Evolutionary conservation across 2,329 filamentous ascomycete species (phyloP).

Genomic region (Hortaea sp.): DNA sequence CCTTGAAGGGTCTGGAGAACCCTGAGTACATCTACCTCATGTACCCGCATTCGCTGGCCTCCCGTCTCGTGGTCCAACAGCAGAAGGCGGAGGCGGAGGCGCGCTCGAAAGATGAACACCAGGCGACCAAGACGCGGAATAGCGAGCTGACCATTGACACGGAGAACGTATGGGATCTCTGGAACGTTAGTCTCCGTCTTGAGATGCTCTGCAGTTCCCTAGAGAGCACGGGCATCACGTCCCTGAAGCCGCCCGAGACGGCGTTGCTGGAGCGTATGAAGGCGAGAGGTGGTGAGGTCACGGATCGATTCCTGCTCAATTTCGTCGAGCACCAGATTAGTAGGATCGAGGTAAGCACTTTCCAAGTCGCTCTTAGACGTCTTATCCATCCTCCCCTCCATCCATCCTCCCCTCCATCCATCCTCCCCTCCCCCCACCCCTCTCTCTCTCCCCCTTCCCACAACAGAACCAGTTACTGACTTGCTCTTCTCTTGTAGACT

Average conservation of each 20-base stretch:
- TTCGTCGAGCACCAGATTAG: constrained; percentile 93
- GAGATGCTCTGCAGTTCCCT: constrained; percentile 88
- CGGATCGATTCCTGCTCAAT: constrained; percentile 76
- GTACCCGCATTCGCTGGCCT: constrained; percentile 80
- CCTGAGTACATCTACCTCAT: constrained; percentile 92
- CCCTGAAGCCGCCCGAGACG: constrained; percentile 69
- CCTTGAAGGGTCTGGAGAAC: constrained; percentile 94
- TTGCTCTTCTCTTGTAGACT: constrained; percentile 43
- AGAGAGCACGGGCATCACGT: constrained; percentile 56
- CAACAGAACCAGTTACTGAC: not conserved
- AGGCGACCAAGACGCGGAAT: constrained; percentile 44
- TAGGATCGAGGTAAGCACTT: constrained; percentile 71
- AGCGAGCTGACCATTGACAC: constrained; percentile 69
- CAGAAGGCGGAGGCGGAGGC: constrained; percentile 36
- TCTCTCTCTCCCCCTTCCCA: not conserved
- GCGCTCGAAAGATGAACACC: constrained; percentile 18
- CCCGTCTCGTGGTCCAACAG: constrained; percentile 64
- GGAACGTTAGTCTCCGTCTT: constrained; percentile 77
- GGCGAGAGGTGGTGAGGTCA: constrained; percentile 67
- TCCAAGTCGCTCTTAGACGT: not conserved
- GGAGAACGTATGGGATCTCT: constrained; percentile 77
- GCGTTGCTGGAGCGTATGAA: constrained; percentile 69
- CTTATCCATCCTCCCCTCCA: not conserved
- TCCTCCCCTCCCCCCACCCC: too few relatives aligned
- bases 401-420: too few relatives aligned